Evolutionary conservation across 805 yeast species (phyloP), one percentile per base, ranked within the genome.

Genomic region (Suhomyces faveliae): DNA sequence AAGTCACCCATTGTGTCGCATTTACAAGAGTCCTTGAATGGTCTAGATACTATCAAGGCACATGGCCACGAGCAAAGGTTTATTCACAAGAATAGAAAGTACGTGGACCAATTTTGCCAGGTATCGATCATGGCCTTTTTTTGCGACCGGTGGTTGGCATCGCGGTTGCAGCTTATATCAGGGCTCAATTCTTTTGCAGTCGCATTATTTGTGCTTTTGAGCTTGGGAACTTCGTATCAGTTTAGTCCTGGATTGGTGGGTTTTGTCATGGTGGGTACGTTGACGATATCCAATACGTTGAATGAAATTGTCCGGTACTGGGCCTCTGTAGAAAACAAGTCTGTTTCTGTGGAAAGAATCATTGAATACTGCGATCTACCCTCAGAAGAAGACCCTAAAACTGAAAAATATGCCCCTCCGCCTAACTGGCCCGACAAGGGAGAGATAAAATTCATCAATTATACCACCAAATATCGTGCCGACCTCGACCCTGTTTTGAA

Each of bases 111-210:
- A 5, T 58, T 59, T 45, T 51, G 60, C 2, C 58, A 51, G 23
- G 55, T 58, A 15, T 58, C 60, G 17, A 56, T 60, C 52, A 49
- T 61, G 11, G 56, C 52, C 38, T 56, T 56, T n/a, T 52, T 58
- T 10, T 50, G 60, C 40, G 62, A 63, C 47, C 59, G 73, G 47
- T 70, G 76, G 76, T 59, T 69, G 39, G 60, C 68, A 3, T 60
- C 68, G 60, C 60, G 76, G 50, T 62, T 70, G 41, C 73, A 67
- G 53, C 58, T 63, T 5, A 64, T 70, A 35, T 67, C 73, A 11
- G 62, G 73, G 1, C 27, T 63, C 37, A 60, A 68, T 19, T 62
- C 69, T n/a, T 66, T 60, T 50, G 45, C 59, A 12, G 54, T 68
- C 4, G 56, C 73, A 1, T 44, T 66, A 20, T 50, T 68, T 42